Base-by-base conservation (phyloP, 1,284 basidiomycete genomes). In the Trametes versicolor region DNA sequence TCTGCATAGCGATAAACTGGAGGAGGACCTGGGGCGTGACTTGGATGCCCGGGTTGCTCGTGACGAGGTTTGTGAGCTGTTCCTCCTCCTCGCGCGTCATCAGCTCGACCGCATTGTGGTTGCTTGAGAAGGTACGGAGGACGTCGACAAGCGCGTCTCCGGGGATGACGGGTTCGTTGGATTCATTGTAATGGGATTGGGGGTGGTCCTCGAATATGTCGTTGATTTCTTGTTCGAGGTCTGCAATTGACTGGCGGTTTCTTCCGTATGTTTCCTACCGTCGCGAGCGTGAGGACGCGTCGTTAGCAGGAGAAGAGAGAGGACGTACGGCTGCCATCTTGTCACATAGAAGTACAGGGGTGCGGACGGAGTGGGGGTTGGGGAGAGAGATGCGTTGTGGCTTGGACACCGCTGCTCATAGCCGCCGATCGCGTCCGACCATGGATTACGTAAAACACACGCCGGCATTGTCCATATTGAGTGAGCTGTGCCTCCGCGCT, bases 11-110 rank as follows among this genome's bases (percentile, higher is more conserved):
- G 41, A 93, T 83, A 70, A 93, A 87, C 23, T 82, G 79, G 17
- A 92, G 79, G 5, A 93, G 80, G 19, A 90, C 82, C 59, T 85
- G 80, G 0, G 91, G 90, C 0, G 89, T 91, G 25, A 90, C 87
- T 74, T 88, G 83, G 54, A 92, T 80, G 23, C 83, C 88, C 0
- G 88, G 89, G 71, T 89, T 88, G 54, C 76, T 77, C 19, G 80
- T 82, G 60, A 92, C 78, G 53, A 93, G 76, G 13, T 77, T 66
- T 43, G 84, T 83, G 64, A 93, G 82, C 78, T 83, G 78, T 21
- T 78, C 79, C 70, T 86, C 83, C 75, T 93, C 91, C 27, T 86
- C 81, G 23, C 81, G 78, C 15, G 81, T 81, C 70, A 92, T 79
- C 32, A 93, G 83, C 67, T 88, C 82, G 32, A 83, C 80, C 9